Conservation (phyloP, 1,284 basidiomycete species). For the Pascua sp. region DNA sequence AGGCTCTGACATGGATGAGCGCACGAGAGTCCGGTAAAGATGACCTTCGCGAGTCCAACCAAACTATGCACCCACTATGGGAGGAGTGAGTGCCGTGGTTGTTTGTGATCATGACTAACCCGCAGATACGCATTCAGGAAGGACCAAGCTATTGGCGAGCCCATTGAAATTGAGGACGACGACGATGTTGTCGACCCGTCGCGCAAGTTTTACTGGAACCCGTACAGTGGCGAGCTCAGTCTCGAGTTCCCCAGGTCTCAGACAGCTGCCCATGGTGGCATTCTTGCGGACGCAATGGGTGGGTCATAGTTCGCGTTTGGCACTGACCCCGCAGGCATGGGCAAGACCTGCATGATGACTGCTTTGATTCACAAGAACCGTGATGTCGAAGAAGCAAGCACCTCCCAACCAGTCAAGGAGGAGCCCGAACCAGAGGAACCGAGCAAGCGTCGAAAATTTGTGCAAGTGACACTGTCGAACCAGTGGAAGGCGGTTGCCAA, state of each 20-base stretch:
- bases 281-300: constrained; percentile 51
- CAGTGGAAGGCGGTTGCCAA: constrained; percentile 44
- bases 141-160: constrained; percentile 35
- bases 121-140: constrained; percentile 45
- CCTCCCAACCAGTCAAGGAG: constrained; percentile 5
- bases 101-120: neutral
- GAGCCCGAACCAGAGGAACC: constrained; percentile 26
- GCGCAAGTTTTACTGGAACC: constrained; percentile 71
- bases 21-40: constrained; percentile 72
- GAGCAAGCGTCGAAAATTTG: constrained; percentile 44
- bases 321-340: constrained; percentile 67
- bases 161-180: constrained; percentile 47
- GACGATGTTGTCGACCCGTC: constrained; percentile 41
- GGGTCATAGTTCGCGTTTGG: neutral
- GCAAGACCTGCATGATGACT: constrained; percentile 89
- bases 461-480: constrained; percentile 46
- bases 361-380: constrained; percentile 80
- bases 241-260: constrained; percentile 80
- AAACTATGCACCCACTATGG: constrained; percentile 90
- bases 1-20: constrained; percentile 92
- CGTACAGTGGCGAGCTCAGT: constrained; percentile 91
- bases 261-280: constrained; percentile 66
- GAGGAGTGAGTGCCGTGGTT: constrained; percentile 64
- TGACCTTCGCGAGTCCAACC: constrained; percentile 61
- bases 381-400: constrained; percentile 31